Base-by-base conservation (phyloP, 176 grass and related monocot genomes). In the Triticum urartu region DNA sequence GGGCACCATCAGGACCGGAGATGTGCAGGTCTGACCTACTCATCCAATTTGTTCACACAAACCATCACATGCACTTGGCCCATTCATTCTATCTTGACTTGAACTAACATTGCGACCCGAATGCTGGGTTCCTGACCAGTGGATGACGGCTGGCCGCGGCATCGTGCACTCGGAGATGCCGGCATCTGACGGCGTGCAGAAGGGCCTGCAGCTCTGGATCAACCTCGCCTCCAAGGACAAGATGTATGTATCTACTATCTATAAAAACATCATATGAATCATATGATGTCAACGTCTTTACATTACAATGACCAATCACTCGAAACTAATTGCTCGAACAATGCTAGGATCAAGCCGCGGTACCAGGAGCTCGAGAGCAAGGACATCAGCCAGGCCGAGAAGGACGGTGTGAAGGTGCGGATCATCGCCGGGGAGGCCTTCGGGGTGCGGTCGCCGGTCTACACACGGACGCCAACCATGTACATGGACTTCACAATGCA, bases 111-210 rank as follows among this genome's bases (percentile, higher is more conserved):
- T n/a, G 30, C 43, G 5, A 81, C 0, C 28, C 38, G 45, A 47
- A 28, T 74, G 3, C 7, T 73, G 1, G 20, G 10, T 87, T 71
- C 63, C 5, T 24, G 56, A 59, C 20, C 97, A 99, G 73, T 99
- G 97, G 97, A 99, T 99, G 97, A 99, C 94, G 20, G 97, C 97
- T 0, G 97, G 94, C 1, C 87, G 94, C 38, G 97, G 97, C 50
- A 99, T 99, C 68, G 90, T 99, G 50, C 97, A 99, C 90, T 96
- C 97, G 4, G 97, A 96, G 88, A 99, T 94, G 93, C 95, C 95
- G 50, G 90, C 90, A 7, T 90, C 83, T 14, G 90, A 88, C 17
- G 95, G 88, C 15, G 81, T 86, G 3, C 92, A 88, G 73, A 94
- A 80, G 83, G 95, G 95, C 15, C 90, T 98, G 4, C 95, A 99